Evolutionary conservation across 169 alveolate species (phyloP).

Genomic region (Eimeria maxima): DNA sequence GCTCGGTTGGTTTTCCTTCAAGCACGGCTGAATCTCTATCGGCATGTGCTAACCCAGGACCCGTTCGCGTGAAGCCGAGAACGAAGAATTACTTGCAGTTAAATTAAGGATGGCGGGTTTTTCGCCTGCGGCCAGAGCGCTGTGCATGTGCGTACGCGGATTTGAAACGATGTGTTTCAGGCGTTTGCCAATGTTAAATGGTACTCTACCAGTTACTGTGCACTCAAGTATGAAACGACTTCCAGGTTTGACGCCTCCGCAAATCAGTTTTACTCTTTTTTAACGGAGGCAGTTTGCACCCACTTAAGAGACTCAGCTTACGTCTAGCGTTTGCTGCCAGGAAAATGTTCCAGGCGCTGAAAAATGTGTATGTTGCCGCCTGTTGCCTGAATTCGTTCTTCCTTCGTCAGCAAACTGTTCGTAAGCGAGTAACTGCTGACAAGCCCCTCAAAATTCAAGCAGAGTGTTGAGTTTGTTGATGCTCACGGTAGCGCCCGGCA

Average conservation of each 20-base stretch:
- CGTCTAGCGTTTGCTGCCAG: neutral
- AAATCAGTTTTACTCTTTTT: neutral
- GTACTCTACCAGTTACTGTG: neutral
- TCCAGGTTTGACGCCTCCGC: neutral
- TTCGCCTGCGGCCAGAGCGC: neutral
- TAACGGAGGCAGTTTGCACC: neutral
- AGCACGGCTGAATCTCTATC: conserved; percentile 58
- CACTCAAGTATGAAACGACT: neutral
- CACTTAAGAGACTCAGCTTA: neutral
- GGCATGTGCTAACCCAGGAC: conserved; percentile 61
- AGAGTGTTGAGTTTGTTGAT: neutral
- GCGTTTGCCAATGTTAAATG: neutral
- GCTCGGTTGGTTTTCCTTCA: conserved; percentile 51
- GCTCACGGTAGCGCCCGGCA: neutral
- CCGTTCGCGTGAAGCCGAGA: neutral
- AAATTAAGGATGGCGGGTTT: neutral
- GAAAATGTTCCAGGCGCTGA: neutral
- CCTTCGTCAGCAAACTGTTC: neutral
- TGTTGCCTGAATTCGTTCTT: neutral
- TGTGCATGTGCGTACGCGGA: neutral
- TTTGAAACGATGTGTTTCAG: neutral
- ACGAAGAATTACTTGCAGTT: neutral
- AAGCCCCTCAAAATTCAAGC: neutral
- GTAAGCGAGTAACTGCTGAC: neutral
- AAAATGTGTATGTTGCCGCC: neutral